Evolutionary conservation across 2,329 filamentous ascomycete species (phyloP).

Genomic region (Fusarium sp.): DNA sequence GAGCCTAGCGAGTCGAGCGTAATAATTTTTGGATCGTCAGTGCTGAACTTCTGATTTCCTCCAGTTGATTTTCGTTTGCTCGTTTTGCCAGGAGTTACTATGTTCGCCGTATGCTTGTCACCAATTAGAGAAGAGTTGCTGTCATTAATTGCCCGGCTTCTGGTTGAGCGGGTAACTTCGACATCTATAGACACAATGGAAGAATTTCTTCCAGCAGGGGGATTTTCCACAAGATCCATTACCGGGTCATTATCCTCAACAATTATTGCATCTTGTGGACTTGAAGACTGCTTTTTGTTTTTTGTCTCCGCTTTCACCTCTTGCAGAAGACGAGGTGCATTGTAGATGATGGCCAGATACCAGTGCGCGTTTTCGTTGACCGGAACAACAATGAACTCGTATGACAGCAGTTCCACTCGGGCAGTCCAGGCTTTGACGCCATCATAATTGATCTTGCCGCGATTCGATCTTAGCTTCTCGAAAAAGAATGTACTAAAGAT

Average conservation of each 20-base stretch:
- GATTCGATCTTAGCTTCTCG: conserved; percentile 74
- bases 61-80: conserved; percentile 33
- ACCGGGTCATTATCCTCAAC: conserved; percentile 24
- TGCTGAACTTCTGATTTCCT: conserved; percentile 50
- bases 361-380: conserved; percentile 91
- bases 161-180: conserved; percentile 16
- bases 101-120: conserved; percentile 3
- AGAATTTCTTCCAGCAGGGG: conserved; percentile 33
- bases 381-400: conserved; percentile 91
- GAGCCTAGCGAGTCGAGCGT: conserved; percentile 87
- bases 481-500: conserved; percentile 97
- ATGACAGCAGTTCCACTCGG: conserved; percentile 83
- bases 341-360: conserved; percentile 96
- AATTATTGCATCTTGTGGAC: conserved; percentile 24
- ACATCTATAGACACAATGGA: conserved; percentile 44
- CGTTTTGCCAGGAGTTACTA: conserved; percentile 3
- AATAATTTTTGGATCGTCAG: conserved; percentile 76
- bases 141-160: conserved; percentile 14
- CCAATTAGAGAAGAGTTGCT: background rate
- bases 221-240: conserved; percentile 20
- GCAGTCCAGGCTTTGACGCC: conserved; percentile 90
- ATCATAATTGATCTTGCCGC: conserved; percentile 80
- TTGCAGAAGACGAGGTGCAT: conserved; percentile 73
- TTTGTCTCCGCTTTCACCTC: conserved; percentile 1
- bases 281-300: conserved; percentile 14